phyloP scores from a whole-genome alignment of 2,329 filamentous ascomycete species.

The Arthrinium puccinioides region DNA sequence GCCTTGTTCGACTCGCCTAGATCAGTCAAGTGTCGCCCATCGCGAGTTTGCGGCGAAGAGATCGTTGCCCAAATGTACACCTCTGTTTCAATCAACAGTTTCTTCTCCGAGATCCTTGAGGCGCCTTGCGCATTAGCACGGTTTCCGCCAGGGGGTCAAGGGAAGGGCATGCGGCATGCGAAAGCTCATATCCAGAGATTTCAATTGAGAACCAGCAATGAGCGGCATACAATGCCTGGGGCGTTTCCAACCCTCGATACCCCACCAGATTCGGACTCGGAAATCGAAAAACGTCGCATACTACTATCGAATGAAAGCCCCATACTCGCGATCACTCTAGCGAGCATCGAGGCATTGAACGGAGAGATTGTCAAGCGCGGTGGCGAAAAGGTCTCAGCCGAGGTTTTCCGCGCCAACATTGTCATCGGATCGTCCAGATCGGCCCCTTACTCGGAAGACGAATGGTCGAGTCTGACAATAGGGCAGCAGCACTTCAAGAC shows the following conservation, averaged over 20 bases:
- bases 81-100: slow-evolving; percentile 56
- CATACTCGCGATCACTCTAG: slow-evolving; percentile 74
- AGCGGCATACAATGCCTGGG: slow-evolving; percentile 35
- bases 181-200: slow-evolving; percentile 63
- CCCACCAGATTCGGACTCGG: slow-evolving; percentile 50
- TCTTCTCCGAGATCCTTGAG: slow-evolving; percentile 70
- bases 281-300: slow-evolving; percentile 48
- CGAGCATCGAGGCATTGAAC: slow-evolving; percentile 76
- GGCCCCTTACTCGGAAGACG: slow-evolving; percentile 73
- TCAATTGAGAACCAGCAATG: slow-evolving; percentile 26
- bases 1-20: slow-evolving; percentile 38
- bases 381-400: slow-evolving; percentile 58
- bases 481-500: slow-evolving; percentile 59
- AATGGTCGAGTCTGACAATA: slow-evolving; percentile 64
- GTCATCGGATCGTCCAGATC: no score
- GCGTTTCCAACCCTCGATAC: slow-evolving; percentile 47
- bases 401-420: slow-evolving; percentile 85
- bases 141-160: slow-evolving; percentile 63
- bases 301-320: slow-evolving; percentile 89
- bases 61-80: slow-evolving; percentile 66
- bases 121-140: slow-evolving; percentile 79
- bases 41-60: slow-evolving; percentile 77
- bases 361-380: slow-evolving; percentile 56
- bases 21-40: slow-evolving; percentile 31
- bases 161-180: slow-evolving; percentile 56